Conservation (phyloP, 345 rosid genomes). For the Populus deltoides region DNA sequence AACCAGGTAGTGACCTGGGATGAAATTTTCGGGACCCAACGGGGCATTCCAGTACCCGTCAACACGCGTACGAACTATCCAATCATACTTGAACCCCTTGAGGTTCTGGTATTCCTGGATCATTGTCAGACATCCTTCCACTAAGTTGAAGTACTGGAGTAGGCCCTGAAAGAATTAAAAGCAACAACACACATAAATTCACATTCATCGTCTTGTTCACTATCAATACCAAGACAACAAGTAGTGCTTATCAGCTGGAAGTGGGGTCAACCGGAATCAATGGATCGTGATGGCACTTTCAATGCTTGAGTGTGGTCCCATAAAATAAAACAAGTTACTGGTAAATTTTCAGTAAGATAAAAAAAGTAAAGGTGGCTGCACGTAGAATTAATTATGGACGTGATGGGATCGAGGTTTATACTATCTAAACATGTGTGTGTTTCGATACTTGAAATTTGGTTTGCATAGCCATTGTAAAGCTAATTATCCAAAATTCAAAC, state of each 20-base stretch:
- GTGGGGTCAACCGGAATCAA: no score
- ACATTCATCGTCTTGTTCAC: neutral
- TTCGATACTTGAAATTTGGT: no score
- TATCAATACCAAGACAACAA: neutral
- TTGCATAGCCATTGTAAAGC: no score
- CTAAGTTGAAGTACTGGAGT: conserved; percentile 76
- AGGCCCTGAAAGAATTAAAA: conserved; percentile 54
- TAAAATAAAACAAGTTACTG: no score
- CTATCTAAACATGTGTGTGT: no score
- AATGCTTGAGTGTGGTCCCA: no score
- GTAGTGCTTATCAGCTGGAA: no score
- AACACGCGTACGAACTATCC: conserved; percentile 92
- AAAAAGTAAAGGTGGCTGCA: no score
- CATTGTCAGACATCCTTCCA: conserved; percentile 75
- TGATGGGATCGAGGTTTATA: no score
- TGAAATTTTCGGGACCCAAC: conserved; percentile 51
- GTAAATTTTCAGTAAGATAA: no score
- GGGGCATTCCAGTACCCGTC: conserved; percentile 87
- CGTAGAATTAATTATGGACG: no score
- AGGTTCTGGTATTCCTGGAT: conserved; percentile 52
- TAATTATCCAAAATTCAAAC: no score
- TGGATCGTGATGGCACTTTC: neutral
- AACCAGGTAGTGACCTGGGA: conserved; percentile 58
- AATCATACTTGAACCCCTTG: conserved; percentile 64
- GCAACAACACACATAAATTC: neutral